phyloP scores from a whole-genome alignment of 768 basidiomycete genomes.

The Cystobasidiopsis lactophilus region DNA sequence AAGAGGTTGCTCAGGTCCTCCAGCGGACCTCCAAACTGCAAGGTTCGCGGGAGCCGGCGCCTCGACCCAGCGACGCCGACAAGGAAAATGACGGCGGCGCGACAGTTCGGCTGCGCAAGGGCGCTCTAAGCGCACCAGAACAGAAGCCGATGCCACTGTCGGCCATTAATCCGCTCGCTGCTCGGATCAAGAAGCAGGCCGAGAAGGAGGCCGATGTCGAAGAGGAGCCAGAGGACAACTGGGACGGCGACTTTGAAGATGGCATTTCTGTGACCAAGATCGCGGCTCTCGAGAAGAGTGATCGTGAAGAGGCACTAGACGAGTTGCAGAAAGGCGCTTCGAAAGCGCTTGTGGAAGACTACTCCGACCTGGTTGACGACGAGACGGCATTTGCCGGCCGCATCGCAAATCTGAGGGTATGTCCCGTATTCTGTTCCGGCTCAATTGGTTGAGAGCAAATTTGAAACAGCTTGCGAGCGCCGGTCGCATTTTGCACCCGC shows the following conservation, averaged over 20 bases:
- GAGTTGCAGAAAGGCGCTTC: slow-evolving; percentile 11
- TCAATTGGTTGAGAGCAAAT: too few relatives aligned
- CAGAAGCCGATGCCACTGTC: background rate
- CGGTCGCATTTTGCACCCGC: slow-evolving; percentile 58
- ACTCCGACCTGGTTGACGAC: slow-evolving; percentile 63
- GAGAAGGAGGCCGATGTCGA: slow-evolving; percentile 39
- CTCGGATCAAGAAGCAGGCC: slow-evolving; percentile 26
- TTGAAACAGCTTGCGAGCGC: slow-evolving; percentile 71
- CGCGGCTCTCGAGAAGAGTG: slow-evolving; percentile 20
- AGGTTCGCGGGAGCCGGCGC: too few relatives aligned
- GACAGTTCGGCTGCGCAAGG: too few relatives aligned
- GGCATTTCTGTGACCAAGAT: slow-evolving; percentile 71
- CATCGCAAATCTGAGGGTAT: slow-evolving; percentile 61
- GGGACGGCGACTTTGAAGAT: slow-evolving; percentile 97
- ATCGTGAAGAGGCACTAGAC: background rate
- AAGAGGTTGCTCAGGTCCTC: slow-evolving; percentile 10
- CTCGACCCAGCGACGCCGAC: too few relatives aligned
- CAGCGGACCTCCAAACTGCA: background rate
- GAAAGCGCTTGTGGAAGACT: slow-evolving; percentile 59
- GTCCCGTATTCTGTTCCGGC: too few relatives aligned
- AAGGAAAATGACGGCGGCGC: too few relatives aligned
- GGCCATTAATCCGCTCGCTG: background rate
- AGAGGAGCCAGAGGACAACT: slow-evolving; percentile 80
- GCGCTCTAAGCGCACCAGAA: background rate
- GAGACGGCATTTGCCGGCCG: slow-evolving; percentile 53